phyloP scores from a whole-genome alignment of 352 stramenopile genomes.

The Phytopythium ostracodes region DNA sequence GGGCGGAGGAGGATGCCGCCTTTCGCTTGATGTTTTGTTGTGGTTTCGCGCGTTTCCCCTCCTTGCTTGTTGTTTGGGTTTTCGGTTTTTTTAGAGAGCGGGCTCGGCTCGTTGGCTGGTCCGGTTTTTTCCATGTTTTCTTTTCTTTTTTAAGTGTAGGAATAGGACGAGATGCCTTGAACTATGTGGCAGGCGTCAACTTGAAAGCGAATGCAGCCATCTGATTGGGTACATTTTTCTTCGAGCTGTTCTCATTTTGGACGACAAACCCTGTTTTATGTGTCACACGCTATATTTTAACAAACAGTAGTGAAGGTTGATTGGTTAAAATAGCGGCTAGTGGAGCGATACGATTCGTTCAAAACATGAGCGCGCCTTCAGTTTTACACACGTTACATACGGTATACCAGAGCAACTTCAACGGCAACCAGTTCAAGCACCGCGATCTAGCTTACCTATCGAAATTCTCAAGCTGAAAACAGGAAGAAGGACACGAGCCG shows the following conservation, averaged over 20 bases:
- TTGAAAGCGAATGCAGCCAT: background rate
- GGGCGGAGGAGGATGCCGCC: background rate
- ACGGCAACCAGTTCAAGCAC: background rate
- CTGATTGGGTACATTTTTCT: background rate
- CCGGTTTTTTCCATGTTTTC: background rate
- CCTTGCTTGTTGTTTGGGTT: background rate
- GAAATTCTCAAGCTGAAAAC: constrained; percentile 12
- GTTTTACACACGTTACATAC: too few species aligned
- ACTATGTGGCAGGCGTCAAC: background rate
- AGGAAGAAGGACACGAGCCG: constrained; percentile 62
- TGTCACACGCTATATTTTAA: background rate
- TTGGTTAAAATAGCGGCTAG: too few species aligned
- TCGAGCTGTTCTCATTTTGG: background rate
- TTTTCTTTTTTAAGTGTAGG: background rate
- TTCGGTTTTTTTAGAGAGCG: constrained; percentile 1
- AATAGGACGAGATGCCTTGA: background rate
- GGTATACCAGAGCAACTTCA: background rate
- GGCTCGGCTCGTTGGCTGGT: background rate
- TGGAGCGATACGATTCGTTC: too few species aligned
- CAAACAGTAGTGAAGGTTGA: too few species aligned
- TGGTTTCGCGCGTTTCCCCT: background rate
- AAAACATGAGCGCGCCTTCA: too few species aligned
- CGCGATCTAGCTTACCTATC: too few species aligned
- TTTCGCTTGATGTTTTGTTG: background rate
- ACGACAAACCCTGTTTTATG: background rate